Evolutionary conservation across 176 grass and related monocot genomes (phyloP), one percentile per base, ranked within the genome.

Genomic region (Musa schizocarpa): DNA sequence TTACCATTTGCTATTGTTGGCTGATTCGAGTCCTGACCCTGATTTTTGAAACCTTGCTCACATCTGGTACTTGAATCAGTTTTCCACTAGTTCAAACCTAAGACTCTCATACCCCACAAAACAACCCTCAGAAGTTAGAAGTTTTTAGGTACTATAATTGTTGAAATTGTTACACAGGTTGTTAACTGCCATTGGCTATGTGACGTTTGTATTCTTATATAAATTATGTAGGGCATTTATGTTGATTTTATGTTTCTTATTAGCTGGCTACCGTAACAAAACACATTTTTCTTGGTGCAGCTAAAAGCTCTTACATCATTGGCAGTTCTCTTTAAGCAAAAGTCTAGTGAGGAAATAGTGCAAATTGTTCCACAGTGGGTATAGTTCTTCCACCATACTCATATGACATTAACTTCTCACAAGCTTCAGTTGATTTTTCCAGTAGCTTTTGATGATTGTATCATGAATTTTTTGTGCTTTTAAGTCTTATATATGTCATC

Each of bases 311-410:
- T 97, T 57, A 86, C 90, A 52, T 53, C 79, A 2, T 75, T 91
- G 9, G 80, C 81, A 51, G 57, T 69, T 59, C 84, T 97, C 43
- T 93, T 97, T 88, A 78, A 82, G 58, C 82, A 91, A 70, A 90
- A 87, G 50, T 65, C 94, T 71, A 68, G 72, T 23, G 90, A 93
- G 55, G 90, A 93, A 90, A 76, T 93, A 25, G 79, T 79, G 52
- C 86, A 90, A 58, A 91, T 93, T 78, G 75, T 87, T 80, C 90
- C 86, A 52, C 90, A 85, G 77, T 97, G 94, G 94, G 94, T 97
- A 92, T 82, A 80, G 69, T 78, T 86, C 65, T 86, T 26, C 61
- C 61, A 14, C 49, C n/a, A 64, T 5, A 53, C 34, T 65, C 19
- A 0, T 20, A 48, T 73, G 24, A 11, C 63, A 26, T 65, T 26